Evolutionary conservation across 2,329 filamentous ascomycete genomes (phyloP).

Genomic region (Exophiala viscosa): DNA sequence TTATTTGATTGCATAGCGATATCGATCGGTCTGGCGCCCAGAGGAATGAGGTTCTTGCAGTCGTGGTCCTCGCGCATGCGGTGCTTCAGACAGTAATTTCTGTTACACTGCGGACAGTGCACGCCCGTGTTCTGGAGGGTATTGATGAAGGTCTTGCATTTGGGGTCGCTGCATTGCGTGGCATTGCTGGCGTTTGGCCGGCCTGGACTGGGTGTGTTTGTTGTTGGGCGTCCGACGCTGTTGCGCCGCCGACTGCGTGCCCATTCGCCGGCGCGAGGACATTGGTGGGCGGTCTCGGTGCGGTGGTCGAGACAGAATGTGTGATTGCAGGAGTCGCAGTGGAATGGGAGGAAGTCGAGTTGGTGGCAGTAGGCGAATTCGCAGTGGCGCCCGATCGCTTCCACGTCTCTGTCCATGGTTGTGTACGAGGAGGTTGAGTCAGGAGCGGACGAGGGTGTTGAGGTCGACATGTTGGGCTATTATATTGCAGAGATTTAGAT

Average conservation of each 20-base stretch:
- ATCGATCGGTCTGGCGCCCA: slow-evolving; percentile 47
- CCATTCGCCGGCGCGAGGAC: slow-evolving; percentile 59
- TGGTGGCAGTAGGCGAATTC: slow-evolving; percentile 87
- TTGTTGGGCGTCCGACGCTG: slow-evolving; percentile 24
- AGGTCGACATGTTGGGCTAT: slow-evolving; percentile 22
- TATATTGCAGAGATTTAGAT: too few species aligned
- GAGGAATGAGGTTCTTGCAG: slow-evolving; percentile 68
- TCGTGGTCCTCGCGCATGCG: slow-evolving; percentile 67
- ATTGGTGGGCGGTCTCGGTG: slow-evolving; percentile 75
- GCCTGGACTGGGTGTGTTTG: slow-evolving; percentile 33
- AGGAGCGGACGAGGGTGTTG: slow-evolving; percentile 19
- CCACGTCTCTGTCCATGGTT: slow-evolving; percentile 57
- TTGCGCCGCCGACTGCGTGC: slow-evolving; percentile 47
- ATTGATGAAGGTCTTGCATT: slow-evolving; percentile 52
- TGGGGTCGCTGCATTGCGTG: slow-evolving; percentile 46
- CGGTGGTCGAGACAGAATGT: slow-evolving; percentile 95
- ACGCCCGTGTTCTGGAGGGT: slow-evolving; percentile 50
- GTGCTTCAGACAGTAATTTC: slow-evolving; percentile 51
- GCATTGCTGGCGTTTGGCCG: slow-evolving; percentile 57
- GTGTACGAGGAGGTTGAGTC: slow-evolving; percentile 21
- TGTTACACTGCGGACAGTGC: slow-evolving; percentile 47
- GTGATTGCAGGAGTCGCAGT: slow-evolving; percentile 78
- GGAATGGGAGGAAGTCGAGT: slow-evolving; percentile 93
- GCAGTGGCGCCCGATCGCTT: slow-evolving; percentile 86
- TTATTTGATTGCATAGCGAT: slow-evolving; percentile 22